These are phyloP conservation scores for Quercus tomentella DNA, from an alignment of 331 rosid genomes.

Conservation along the genomic window DNA sequence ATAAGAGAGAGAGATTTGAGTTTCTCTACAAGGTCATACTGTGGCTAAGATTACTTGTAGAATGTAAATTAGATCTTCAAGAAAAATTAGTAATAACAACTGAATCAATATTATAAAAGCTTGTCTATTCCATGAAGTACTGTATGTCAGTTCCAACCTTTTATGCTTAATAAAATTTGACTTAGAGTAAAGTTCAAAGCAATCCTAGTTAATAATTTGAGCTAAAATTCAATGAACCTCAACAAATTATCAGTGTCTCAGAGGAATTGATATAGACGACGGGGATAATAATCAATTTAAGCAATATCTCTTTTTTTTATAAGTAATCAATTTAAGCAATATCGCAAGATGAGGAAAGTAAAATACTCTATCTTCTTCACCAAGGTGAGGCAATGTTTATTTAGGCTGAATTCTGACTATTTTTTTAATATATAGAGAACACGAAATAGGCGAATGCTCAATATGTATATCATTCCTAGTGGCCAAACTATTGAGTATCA, in stretches of 20 bases:
- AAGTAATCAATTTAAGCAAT: neutral
- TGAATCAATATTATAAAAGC: neutral
- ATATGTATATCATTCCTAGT: neutral
- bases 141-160: neutral
- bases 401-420: neutral
- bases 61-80: constrained; percentile 1
- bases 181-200: neutral
- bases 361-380: neutral
- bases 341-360: neutral
- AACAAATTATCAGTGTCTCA: neutral
- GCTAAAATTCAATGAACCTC: neutral
- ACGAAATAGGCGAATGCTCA: neutral
- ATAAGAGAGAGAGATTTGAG: constrained; percentile 14
- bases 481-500: neutral
- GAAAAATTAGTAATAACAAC: neutral
- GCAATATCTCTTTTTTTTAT: neutral
- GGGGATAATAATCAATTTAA: neutral
- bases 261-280: neutral
- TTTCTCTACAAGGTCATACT: constrained; percentile 11
- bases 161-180: neutral
- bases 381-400: neutral
- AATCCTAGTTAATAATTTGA: neutral
- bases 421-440: neutral
- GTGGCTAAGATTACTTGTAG: constrained; percentile 3
- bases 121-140: neutral